These are phyloP conservation scores for Anthostomella pinea DNA, from an alignment of 2,329 filamentous ascomycete species.

Conservation along the genomic window DNA sequence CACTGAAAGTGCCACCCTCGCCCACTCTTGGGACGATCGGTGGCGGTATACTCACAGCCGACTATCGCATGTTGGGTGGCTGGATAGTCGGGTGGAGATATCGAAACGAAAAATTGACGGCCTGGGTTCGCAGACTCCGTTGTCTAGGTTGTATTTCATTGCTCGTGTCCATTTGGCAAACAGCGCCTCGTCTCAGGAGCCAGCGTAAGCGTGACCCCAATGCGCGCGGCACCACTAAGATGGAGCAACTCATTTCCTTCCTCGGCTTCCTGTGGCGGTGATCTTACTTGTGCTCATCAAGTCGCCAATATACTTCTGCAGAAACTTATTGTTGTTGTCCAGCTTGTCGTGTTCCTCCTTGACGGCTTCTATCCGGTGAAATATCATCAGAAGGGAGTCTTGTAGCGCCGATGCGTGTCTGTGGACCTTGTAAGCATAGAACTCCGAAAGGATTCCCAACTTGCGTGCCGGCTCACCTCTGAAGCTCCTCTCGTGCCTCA, in stretches of 20 bases:
- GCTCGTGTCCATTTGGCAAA: neutral
- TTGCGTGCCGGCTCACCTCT: conserved; percentile 42
- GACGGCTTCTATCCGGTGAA: conserved; percentile 91
- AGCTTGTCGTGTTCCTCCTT: conserved; percentile 95
- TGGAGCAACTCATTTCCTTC: conserved; percentile 48
- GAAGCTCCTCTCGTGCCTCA: conserved; percentile 69
- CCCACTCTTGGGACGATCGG: conserved; percentile 12
- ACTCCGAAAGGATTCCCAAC: neutral
- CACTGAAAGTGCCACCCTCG: conserved; percentile 19
- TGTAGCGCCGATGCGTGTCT: conserved; percentile 89
- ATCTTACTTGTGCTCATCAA: conserved; percentile 84
- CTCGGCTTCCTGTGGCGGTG: conserved; percentile 53
- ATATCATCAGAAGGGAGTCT: conserved; percentile 82
- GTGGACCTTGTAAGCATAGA: conserved; percentile 10
- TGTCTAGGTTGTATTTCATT: conserved; percentile 1
- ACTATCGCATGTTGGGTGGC: conserved; percentile 8
- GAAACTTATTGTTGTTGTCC: conserved; percentile 92
- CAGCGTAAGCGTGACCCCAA: conserved; percentile 6
- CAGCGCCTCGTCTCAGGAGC: neutral
- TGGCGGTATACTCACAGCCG: conserved; percentile 18
- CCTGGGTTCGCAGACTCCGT: neutral
- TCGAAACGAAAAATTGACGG: neutral
- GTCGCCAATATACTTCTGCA: conserved; percentile 97
- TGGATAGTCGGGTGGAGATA: neutral
- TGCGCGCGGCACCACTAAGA: no score